A percentile compares a stretch with the other conserved stretches of the same genome.
Conservation (phyloP, 345 rosid genomes). For the Citropsis articulata region DNA sequence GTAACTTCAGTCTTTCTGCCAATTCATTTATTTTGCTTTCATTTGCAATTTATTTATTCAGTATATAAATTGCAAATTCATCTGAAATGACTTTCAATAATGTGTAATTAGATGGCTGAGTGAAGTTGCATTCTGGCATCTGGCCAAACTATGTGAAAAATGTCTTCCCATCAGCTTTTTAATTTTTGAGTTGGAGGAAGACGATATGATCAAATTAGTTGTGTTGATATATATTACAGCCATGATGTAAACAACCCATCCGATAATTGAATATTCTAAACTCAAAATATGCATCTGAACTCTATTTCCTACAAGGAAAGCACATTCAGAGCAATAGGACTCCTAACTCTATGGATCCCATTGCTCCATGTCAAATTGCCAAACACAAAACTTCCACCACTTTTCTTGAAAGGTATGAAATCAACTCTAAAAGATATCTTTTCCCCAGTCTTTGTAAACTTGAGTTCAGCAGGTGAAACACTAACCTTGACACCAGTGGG, state of each 20-base stretch:
- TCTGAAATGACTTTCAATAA: neutral
- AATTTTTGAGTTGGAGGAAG: neutral
- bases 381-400: constrained; percentile 38
- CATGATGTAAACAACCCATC: neutral
- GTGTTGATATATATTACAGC: neutral
- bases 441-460: constrained; percentile 32
- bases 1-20: neutral
- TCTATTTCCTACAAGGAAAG: constrained; percentile 22
- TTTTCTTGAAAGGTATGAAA: constrained; percentile 32
- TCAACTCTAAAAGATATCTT: constrained; percentile 38
- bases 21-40: neutral
- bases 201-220: neutral
- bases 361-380: constrained; percentile 52
- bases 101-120: neutral
- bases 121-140: neutral
- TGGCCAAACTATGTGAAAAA: neutral
- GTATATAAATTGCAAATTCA: neutral
- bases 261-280: neutral
- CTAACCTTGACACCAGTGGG: constrained; percentile 37
- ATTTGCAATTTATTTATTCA: neutral
- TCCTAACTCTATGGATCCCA: constrained; percentile 34
- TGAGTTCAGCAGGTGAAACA: constrained; percentile 40
- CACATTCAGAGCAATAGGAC: constrained; percentile 45
- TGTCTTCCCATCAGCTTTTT: neutral
- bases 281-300: neutral